These are phyloP conservation scores for Fusarium pininemorale DNA, from an alignment of 2,329 filamentous ascomycete genomes.

Conservation along the genomic window DNA sequence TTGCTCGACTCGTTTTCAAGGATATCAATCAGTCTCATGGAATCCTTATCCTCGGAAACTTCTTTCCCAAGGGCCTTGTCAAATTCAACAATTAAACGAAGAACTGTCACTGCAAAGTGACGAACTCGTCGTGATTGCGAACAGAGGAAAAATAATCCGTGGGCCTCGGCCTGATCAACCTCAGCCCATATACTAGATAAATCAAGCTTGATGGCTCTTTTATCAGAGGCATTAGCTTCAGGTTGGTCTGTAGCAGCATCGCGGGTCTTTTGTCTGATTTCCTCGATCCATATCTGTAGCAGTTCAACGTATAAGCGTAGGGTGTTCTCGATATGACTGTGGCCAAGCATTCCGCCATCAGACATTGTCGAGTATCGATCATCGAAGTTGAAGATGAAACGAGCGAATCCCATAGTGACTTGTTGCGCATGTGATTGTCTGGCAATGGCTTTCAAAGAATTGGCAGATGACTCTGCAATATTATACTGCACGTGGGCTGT, in stretches of 20 bases:
- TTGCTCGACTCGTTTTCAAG: constrained; percentile 88
- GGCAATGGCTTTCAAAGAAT: constrained; percentile 94
- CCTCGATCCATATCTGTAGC: constrained; percentile 96
- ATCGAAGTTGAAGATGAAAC: constrained; percentile 99
- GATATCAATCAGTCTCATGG: constrained; percentile 83
- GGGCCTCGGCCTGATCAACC: constrained; percentile 95
- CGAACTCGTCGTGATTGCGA: constrained; percentile 92
- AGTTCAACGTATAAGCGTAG: constrained; percentile 92
- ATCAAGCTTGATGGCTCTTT: constrained; percentile 80
- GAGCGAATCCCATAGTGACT: constrained; percentile 94
- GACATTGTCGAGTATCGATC: constrained; percentile 98
- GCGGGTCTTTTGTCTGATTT: constrained; percentile 86
- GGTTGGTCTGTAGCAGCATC: constrained; percentile 72
- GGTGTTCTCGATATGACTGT: constrained; percentile 94
- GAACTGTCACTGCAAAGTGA: constrained; percentile 88
- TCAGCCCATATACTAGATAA: constrained; percentile 89
- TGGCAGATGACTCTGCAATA: constrained; percentile 90
- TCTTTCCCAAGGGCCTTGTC: constrained; percentile 85
- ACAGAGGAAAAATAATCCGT: constrained; percentile 96
- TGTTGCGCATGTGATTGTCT: constrained; percentile 92
- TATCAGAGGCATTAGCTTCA: constrained; percentile 72
- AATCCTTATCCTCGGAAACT: constrained; percentile 66
- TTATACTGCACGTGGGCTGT: constrained; percentile 94
- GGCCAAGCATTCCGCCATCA: constrained; percentile 94
- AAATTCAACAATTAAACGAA: constrained; percentile 92